Conservation (phyloP, 805 yeast species). For the Yamadazyma phyllophila region DNA sequence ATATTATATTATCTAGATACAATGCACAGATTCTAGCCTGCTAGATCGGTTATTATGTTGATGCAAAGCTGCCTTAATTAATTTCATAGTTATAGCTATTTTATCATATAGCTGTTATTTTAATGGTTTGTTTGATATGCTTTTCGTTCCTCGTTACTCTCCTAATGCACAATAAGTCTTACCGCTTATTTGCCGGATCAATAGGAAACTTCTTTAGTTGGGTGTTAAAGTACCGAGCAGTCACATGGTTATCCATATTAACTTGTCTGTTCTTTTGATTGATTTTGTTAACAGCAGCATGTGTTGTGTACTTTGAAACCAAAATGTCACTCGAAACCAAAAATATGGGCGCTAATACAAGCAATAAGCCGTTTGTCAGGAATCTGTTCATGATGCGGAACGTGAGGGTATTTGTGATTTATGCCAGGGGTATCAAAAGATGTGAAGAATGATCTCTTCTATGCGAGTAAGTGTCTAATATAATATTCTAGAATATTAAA, state of each 20-base stretch:
- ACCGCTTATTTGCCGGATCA: background rate
- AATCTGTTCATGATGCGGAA: constrained; percentile 18
- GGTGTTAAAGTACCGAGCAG: constrained; percentile 13
- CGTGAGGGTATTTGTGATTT: too few species aligned
- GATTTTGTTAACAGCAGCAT: constrained; percentile 15
- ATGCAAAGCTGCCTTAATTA: background rate
- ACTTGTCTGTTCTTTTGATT: constrained; percentile 8
- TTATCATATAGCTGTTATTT: too few species aligned
- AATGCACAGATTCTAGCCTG: constrained; percentile 3
- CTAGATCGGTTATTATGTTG: background rate
- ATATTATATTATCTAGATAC: background rate
- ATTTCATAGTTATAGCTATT: background rate
- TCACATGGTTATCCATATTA: constrained; percentile 2
- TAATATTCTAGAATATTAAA: too few species aligned
- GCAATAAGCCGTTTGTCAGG: constrained; percentile 21
- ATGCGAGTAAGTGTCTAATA: too few species aligned
- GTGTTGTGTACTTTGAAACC: constrained; percentile 22
- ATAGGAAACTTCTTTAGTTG: constrained; percentile 14
- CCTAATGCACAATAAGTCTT: too few species aligned
- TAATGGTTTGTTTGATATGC: too few species aligned
- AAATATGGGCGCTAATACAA: constrained; percentile 30
- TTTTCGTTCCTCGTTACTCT: too few species aligned
- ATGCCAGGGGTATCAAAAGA: too few species aligned
- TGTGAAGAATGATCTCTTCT: too few species aligned
- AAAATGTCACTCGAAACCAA: constrained; percentile 29